Conservation (phyloP, 495 filamentous ascomycete genomes). For the Polyplosphaeria fusca region DNA sequence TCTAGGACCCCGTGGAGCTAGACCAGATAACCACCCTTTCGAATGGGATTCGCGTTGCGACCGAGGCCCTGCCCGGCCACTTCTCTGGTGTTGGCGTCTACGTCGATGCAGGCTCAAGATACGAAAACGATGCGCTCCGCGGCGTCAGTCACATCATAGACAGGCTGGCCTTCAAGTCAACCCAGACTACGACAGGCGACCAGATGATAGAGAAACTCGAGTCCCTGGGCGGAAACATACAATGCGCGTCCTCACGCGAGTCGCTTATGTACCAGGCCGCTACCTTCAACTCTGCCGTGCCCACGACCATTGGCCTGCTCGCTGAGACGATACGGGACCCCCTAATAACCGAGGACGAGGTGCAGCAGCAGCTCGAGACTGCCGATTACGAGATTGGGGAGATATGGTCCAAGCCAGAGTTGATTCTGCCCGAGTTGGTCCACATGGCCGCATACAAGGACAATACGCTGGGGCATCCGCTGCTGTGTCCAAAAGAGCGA, state of each 20-base stretch:
- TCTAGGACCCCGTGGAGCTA: slow-evolving; percentile 80
- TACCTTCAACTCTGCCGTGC: slow-evolving; percentile 92
- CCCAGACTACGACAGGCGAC: slow-evolving; percentile 65
- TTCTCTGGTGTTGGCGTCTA: slow-evolving; percentile 96
- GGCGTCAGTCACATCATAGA: slow-evolving; percentile 97
- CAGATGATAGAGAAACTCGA: slow-evolving; percentile 85
- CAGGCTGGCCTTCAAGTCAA: slow-evolving; percentile 94
- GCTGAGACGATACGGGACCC: slow-evolving; percentile 94
- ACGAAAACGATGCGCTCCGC: slow-evolving; percentile 79
- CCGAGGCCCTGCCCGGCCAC: slow-evolving; percentile 89
- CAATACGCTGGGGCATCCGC: slow-evolving; percentile 91
- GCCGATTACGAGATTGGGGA: slow-evolving; percentile 94
- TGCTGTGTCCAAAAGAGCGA: slow-evolving; percentile 86
- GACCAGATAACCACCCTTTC: slow-evolving; percentile 85
- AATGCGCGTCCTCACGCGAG: slow-evolving; percentile 92
- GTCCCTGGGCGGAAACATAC: slow-evolving; percentile 86
- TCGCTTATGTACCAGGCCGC: slow-evolving; percentile 98
- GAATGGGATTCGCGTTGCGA: slow-evolving; percentile 93
- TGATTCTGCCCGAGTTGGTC: slow-evolving; percentile 91
- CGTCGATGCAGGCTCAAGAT: slow-evolving; percentile 92
- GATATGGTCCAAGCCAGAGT: slow-evolving; percentile 96
- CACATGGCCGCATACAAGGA: slow-evolving; percentile 92
- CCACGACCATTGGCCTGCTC: slow-evolving; percentile 75
- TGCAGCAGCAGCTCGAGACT: slow-evolving; percentile 79
- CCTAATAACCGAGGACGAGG: slow-evolving; percentile 83